Percentiles rank a stretch among this genome's conserved stretches.
phyloP scores from a whole-genome alignment of 495 filamentous ascomycete species.

The Podospora conica region DNA sequence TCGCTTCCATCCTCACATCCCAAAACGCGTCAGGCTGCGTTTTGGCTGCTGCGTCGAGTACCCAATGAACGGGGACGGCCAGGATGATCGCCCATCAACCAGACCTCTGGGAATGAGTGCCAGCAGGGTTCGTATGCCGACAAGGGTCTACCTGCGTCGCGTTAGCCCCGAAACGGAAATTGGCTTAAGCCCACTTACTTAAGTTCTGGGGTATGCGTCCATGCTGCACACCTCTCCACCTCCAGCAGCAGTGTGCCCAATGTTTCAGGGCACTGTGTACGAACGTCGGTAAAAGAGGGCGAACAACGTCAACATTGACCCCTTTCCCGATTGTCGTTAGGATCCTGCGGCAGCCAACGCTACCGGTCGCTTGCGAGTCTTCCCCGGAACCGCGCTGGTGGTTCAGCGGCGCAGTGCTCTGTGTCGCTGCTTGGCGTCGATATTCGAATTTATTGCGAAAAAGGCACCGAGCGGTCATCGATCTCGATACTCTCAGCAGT shows the following conservation, averaged over 20 bases:
- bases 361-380: constrained; percentile 6
- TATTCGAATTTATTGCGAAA: background rate
- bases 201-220: constrained; percentile 13
- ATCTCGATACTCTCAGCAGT: background rate
- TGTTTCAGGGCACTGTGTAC: background rate
- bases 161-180: constrained; percentile 9
- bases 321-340: background rate
- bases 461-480: background rate
- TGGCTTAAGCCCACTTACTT: constrained; percentile 6
- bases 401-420: background rate
- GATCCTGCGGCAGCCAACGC: background rate
- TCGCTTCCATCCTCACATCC: background rate
- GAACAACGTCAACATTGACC: background rate
- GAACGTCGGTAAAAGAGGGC: background rate
- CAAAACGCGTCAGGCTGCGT: background rate
- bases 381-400: constrained; percentile 12
- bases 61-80: constrained; percentile 10
- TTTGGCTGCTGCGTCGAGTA: constrained; percentile 4
- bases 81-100: constrained; percentile 16
- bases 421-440: background rate
- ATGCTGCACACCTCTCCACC: background rate
- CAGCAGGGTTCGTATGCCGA: constrained; percentile 10
- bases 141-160: constrained; percentile 11
- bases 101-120: constrained; percentile 15
- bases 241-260: background rate